Evolutionary conservation across 1,284 basidiomycete species (phyloP).

Genomic region (Cryptococcus depauperatus): DNA sequence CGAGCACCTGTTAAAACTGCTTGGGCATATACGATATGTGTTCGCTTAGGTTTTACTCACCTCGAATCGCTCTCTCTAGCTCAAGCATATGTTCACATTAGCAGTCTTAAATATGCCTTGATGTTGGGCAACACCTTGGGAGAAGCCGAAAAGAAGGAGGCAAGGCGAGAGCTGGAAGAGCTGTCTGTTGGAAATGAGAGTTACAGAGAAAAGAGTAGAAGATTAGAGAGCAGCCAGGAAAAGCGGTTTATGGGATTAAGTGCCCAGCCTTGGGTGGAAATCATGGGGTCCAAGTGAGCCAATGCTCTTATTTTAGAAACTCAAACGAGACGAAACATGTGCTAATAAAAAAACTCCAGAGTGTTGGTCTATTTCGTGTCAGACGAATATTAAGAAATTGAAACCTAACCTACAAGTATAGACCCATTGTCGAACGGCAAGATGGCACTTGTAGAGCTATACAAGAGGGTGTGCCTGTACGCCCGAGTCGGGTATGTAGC

Average conservation of each 20-base stretch:
- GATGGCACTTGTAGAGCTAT: constrained; percentile 71
- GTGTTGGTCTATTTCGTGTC: neutral
- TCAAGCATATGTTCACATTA: constrained; percentile 80
- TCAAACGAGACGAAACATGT: no score
- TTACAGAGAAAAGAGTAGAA: constrained; percentile 4
- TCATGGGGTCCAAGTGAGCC: constrained; percentile 74
- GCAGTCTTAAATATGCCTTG: constrained; percentile 72
- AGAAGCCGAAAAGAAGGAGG: constrained; percentile 47
- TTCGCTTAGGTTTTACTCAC: constrained; percentile 71
- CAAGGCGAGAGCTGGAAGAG: constrained; percentile 38
- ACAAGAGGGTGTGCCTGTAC: constrained; percentile 59
- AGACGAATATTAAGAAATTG: no score
- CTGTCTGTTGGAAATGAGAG: constrained; percentile 23
- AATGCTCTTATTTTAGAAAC: neutral
- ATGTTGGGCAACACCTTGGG: constrained; percentile 58
- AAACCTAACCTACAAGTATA: constrained; percentile 33
- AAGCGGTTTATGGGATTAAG: constrained; percentile 52
- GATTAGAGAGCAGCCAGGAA: constrained; percentile 7
- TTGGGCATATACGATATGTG: constrained; percentile 80
- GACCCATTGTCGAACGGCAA: constrained; percentile 70
- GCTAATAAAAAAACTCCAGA: no score
- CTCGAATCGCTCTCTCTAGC: constrained; percentile 64
- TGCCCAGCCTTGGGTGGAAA: constrained; percentile 82
- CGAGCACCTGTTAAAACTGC: constrained; percentile 90
- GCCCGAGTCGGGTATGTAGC: constrained; percentile 52